Percentiles rank a stretch among this genome's conserved stretches.
Evolutionary conservation across 371 early-diverging fungal genomes (phyloP).

Genomic region (Mucor circinelloides): DNA sequence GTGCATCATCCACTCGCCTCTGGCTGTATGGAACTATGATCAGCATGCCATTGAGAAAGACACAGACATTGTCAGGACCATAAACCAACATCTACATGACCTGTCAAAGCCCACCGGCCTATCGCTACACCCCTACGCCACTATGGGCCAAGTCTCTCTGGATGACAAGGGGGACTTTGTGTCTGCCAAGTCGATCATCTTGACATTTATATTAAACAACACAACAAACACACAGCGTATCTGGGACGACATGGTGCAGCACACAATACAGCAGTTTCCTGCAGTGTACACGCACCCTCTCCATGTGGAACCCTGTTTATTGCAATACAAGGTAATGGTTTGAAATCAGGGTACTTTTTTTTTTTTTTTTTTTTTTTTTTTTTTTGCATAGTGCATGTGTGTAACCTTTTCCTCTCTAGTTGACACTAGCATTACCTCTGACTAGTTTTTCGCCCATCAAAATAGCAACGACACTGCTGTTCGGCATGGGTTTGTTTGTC

Average conservation of each 20-base stretch:
- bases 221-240: slow-evolving; percentile 23
- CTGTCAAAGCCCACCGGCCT: slow-evolving; percentile 39
- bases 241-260: slow-evolving; percentile 52
- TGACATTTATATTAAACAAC: slow-evolving; percentile 35
- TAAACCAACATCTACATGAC: slow-evolving; percentile 32
- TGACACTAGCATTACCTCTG: neutral
- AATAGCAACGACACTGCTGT: neutral
- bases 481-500: neutral
- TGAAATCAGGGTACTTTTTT: neutral
- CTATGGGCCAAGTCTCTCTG: slow-evolving; percentile 54
- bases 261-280: slow-evolving; percentile 14
- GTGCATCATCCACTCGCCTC: slow-evolving; percentile 64
- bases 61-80: slow-evolving; percentile 33
- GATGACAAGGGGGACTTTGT: slow-evolving; percentile 26
- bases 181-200: slow-evolving; percentile 54
- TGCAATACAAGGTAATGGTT: slow-evolving; percentile 34
- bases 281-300: neutral
- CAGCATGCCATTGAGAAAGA: slow-evolving; percentile 32
- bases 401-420: neutral
- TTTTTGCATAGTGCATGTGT: neutral
- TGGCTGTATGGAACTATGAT: slow-evolving; percentile 49
- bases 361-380: no score
- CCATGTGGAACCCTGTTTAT: neutral
- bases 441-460: neutral
- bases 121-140: slow-evolving; percentile 51